Percentiles rank a stretch among this genome's conserved stretches.
Conservation (phyloP, 106 monocot genomes). For the Cymbidium sinense region DNA sequence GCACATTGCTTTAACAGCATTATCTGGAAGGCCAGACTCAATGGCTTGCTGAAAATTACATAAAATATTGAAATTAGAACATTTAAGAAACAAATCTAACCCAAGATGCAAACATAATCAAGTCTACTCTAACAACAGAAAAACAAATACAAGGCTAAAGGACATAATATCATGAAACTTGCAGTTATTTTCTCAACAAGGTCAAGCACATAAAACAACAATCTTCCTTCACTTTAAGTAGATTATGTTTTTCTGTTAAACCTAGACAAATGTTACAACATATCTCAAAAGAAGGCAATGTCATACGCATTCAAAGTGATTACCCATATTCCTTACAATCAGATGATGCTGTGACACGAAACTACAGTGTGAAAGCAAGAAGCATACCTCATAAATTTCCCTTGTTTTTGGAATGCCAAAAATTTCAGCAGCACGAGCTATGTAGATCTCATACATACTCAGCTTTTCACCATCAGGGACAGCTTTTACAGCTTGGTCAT, state of each 20-base stretch:
- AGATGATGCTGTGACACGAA: not conserved
- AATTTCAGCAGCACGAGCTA: slow-evolving; percentile 90
- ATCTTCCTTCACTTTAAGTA: not conserved
- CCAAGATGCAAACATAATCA: slow-evolving; percentile 7
- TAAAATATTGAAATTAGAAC: not conserved
- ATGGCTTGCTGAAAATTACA: slow-evolving; percentile 79
- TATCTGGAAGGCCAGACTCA: slow-evolving; percentile 88
- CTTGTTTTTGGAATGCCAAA: slow-evolving; percentile 98
- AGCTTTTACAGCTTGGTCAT: slow-evolving; percentile 87
- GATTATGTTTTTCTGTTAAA: not conserved
- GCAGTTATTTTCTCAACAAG: not conserved
- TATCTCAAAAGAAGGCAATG: not conserved
- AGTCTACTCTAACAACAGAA: not conserved
- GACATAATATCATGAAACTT: not conserved
- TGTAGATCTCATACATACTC: slow-evolving; percentile 97
- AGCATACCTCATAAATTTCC: slow-evolving; percentile 87
- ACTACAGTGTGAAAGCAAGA: not conserved
- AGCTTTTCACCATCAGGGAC: slow-evolving; percentile 79
- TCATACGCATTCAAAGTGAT: not conserved
- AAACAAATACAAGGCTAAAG: not conserved
- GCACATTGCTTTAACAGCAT: slow-evolving; percentile 80
- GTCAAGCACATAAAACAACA: not conserved
- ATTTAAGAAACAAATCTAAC: not conserved
- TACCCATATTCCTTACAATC: not conserved
- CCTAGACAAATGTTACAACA: not conserved